phyloP scores from a whole-genome alignment of 2,329 filamentous ascomycete species.

The Trichoderma atrobrunneum region DNA sequence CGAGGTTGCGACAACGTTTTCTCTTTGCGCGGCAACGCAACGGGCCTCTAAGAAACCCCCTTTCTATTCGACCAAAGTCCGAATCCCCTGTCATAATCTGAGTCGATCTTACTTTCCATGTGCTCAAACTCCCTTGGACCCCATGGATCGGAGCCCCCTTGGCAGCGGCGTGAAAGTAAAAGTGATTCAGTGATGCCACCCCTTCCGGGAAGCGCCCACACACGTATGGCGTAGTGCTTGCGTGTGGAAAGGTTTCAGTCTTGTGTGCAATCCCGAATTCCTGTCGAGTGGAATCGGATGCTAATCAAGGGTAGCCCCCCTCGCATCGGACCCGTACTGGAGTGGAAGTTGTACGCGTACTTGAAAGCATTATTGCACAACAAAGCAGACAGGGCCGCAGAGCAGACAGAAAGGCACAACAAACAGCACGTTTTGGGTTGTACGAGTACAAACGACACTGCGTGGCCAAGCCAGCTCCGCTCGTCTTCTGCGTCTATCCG shows the following conservation, averaged over 20 bases:
- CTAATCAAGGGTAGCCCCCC: neutral
- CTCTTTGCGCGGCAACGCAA: neutral
- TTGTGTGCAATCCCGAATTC: neutral
- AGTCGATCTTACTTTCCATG: slow-evolving; percentile 25
- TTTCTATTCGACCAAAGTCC: neutral
- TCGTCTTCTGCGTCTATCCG: slow-evolving; percentile 7
- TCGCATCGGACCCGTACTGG: neutral
- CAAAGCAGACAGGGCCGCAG: neutral
- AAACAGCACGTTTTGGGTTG: neutral
- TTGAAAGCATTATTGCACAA: neutral
- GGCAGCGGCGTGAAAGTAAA: neutral
- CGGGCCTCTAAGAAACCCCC: neutral
- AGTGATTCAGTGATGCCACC: slow-evolving; percentile 3
- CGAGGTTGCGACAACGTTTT: neutral
- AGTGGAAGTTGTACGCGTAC: neutral
- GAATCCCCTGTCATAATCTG: slow-evolving; percentile 21
- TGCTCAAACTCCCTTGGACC: slow-evolving; percentile 13
- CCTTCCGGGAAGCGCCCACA: neutral
- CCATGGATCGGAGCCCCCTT: slow-evolving; percentile 2
- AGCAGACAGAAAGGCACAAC: neutral
- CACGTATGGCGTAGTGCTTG: neutral
- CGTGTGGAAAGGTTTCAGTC: neutral
- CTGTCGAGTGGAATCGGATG: slow-evolving; percentile 1
- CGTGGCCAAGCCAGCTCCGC: neutral
- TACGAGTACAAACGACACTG: neutral